Base-by-base conservation (phyloP, 345 rosid genomes). In the Mangifera indica region DNA sequence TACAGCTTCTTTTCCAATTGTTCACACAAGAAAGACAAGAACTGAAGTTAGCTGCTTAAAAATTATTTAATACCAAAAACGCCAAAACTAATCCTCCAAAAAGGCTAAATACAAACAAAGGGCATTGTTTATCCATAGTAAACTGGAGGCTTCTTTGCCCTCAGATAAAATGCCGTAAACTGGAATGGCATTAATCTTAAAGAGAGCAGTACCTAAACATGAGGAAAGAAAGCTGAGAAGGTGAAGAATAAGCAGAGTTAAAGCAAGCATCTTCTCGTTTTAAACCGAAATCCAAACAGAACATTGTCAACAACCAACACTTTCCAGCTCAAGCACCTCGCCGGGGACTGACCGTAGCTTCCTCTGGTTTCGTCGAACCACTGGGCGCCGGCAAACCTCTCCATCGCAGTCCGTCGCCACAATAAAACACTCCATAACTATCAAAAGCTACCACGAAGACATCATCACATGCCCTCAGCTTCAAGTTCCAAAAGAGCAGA, bases 181-280 rank as follows among this genome's bases (percentile, higher is more conserved):
- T 49, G 15, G 15, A 49, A 15, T 3, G 18, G 3, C 53, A 12
- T 13, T 3, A 18, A 63, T 29, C 40, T 56, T 54, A 55, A 68
- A 60, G 29, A 42, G 60, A 10, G 7, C 14, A 25, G 42, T 79
- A 89, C 93, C 93, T 77, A 77, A 80, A 88, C 72, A 88, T 81
- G 48, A 60, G 77, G 80, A 76, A 76, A 73, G 44, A 66, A 80
- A 81, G 78, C 63, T 63, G 71, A 85, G 85, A 45, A 77, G 73
- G 76, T 77, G 84, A 75, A 84, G 77, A 75, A 86, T 77, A 64
- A 85, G 83, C 60, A 82, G 70, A 77, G 76, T 73, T 63, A 70
- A 73, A 63, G 74, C 71, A 26, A 71, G 68, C 97, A 88, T 87
- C 84, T 75, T 88, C 81, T 69, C 77, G 75, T 74, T 66, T 66